Percentiles rank a stretch among this genome's conserved stretches.
Conservation (phyloP, 1,139 yeast genomes). For the Candida tropicalis region DNA sequence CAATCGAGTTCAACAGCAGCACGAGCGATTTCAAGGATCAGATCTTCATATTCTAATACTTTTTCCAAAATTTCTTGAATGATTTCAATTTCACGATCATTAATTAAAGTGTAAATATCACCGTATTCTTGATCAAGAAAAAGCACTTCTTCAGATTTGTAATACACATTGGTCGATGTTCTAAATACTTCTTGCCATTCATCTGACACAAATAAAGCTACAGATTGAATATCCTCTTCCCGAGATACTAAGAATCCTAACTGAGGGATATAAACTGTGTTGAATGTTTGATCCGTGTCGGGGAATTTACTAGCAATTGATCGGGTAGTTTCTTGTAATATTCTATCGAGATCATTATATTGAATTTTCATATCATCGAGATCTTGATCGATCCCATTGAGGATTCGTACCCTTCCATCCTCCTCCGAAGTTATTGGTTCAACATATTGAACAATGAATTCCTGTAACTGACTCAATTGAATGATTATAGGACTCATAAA, state of each 20-base stretch:
- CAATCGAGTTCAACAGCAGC: constrained; percentile 40
- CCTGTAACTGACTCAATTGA: constrained; percentile 13
- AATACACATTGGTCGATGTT: constrained; percentile 38
- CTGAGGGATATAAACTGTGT: constrained; percentile 47
- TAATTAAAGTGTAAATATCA: constrained; percentile 40
- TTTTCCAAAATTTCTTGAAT: constrained; percentile 31
- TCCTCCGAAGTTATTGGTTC: constrained; percentile 36
- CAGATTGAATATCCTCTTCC: constrained; percentile 12
- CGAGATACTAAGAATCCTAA: constrained; percentile 41
- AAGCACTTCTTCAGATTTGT: constrained; percentile 30
- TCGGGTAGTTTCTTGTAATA: constrained; percentile 19
- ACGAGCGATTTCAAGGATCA: constrained; percentile 20
- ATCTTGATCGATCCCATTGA: constrained; percentile 27
- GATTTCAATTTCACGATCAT: constrained; percentile 46
- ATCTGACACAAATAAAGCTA: not conserved
- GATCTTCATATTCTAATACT: constrained; percentile 20
- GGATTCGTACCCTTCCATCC: constrained; percentile 29
- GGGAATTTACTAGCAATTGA: constrained; percentile 18
- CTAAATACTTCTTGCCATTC: constrained; percentile 41
- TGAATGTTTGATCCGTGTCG: constrained; percentile 19
- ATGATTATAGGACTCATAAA: constrained; percentile 9
- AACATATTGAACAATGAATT: constrained; percentile 23
- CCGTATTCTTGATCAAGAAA: constrained; percentile 41
- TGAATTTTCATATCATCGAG: constrained; percentile 32
- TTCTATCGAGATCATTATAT: constrained; percentile 37